These are phyloP conservation scores for Metrosideros polymorpha DNA, from an alignment of 441 rosid genomes.

Conservation along the genomic window DNA sequence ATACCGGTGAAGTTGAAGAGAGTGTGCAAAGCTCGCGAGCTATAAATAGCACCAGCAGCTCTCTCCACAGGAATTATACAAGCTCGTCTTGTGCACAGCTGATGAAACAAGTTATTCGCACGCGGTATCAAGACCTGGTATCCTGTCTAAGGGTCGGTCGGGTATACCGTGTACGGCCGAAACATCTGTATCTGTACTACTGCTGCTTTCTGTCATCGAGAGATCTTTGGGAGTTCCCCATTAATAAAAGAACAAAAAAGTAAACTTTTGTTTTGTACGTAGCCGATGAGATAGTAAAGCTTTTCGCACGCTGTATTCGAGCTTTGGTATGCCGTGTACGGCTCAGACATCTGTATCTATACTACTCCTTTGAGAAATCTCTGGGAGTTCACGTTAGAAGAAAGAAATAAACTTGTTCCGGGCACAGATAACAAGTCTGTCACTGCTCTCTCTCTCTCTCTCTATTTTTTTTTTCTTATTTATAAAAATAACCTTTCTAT, in stretches of 20 bases:
- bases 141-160: neutral
- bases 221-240: neutral
- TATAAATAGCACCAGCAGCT: neutral
- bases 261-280: neutral
- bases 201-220: neutral
- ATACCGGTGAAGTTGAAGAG: neutral
- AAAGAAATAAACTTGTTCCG: no score
- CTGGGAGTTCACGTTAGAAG: no score
- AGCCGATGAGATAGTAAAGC: neutral
- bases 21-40: neutral
- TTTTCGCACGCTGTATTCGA: neutral
- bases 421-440: no score
- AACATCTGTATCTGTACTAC: neutral
- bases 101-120: neutral
- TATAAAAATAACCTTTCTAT: no score
- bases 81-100: neutral
- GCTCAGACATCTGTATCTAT: neutral
- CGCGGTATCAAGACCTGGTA: neutral
- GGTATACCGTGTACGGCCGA: accelerated
- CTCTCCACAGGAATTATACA: neutral
- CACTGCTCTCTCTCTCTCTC: no score
- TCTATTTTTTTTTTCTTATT: no score
- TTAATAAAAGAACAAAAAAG: neutral
- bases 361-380: no score
- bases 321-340: neutral